phyloP scores from a whole-genome alignment of 1,139 yeast species.

The Yamadazyma aaseri region DNA sequence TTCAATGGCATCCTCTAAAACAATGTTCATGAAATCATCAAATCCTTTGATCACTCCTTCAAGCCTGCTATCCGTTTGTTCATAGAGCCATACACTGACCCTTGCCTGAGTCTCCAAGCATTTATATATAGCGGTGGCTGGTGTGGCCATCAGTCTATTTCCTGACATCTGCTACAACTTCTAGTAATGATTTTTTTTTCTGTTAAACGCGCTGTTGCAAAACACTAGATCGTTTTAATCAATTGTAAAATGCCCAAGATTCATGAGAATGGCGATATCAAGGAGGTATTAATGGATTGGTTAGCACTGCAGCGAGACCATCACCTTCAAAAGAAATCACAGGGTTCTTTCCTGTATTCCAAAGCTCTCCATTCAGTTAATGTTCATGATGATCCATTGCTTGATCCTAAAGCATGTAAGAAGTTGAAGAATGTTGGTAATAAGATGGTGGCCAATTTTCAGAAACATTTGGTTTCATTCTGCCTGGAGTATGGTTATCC shows the following conservation, averaged over 20 bases:
- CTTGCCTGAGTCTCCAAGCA: slow-evolving; percentile 77
- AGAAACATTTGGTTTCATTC: slow-evolving; percentile 38
- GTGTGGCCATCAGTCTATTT: slow-evolving; percentile 64
- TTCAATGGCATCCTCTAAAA: slow-evolving; percentile 86
- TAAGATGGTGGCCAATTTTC: slow-evolving; percentile 52
- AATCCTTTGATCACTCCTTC: slow-evolving; percentile 89
- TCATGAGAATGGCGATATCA: slow-evolving; percentile 12
- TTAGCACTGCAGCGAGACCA: slow-evolving; percentile 47
- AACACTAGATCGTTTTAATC: too few species aligned
- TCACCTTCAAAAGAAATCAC: slow-evolving; percentile 40
- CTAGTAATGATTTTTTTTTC: too few species aligned
- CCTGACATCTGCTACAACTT: too few species aligned
- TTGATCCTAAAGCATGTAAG: slow-evolving; percentile 50
- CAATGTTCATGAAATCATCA: slow-evolving; percentile 97
- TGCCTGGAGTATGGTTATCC: slow-evolving; percentile 43
- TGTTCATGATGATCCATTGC: slow-evolving; percentile 39
- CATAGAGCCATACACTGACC: slow-evolving; percentile 86
- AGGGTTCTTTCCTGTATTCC: slow-evolving; percentile 44
- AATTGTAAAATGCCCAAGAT: too few species aligned
- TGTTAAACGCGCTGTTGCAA: too few species aligned
- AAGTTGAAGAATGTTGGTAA: slow-evolving; percentile 61
- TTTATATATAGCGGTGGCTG: slow-evolving; percentile 86
- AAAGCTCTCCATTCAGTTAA: slow-evolving; percentile 49
- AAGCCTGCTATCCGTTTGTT: slow-evolving; percentile 73
- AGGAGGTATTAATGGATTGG: slow-evolving; percentile 47